Evolutionary conservation across 2,329 filamentous ascomycete genomes (phyloP), one percentile per base, ranked within the genome.

Genomic region (Macroventuria anomochaeta): DNA sequence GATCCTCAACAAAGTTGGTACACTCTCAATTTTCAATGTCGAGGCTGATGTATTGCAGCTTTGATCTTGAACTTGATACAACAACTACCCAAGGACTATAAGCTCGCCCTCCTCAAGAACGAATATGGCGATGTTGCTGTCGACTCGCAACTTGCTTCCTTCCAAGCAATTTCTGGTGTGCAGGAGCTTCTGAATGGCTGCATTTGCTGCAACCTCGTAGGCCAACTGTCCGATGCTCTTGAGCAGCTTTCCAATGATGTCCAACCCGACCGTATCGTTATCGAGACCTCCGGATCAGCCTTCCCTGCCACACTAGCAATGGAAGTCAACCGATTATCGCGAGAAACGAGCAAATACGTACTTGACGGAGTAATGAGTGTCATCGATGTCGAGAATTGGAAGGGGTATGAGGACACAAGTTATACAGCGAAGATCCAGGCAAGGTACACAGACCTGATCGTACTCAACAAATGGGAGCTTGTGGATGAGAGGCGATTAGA

Each of bases 201-300:
- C 78, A 97, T 99, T 76, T 99, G 95, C 84, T 99, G 95, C 80
- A 97, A 97, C 73, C 88, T 97, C 21, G 93, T 99, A 56, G 95
- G 95, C 13, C 91, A 96, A 75, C 85, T 99, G 7, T 85, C 86
- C 55, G 86, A 89, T 40, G 93, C 93, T 1, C 86, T 99, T 15
- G 78, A 83, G 36, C 87, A 95, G 69, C 86, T 99, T 33, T 83
- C 84, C 43, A 75, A 78, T 21, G 77, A 82, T 31, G 77, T 83
- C 38, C 52, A 61, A 0, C 93, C 92, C 0, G 90, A 97, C 71
- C 85, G 95, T 49, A 95, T 99, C 75, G 86, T 99, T 46, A 87
- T 99, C 72, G 95, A 99, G 81, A 99, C 95, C 2, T 90, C 86
- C 32, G 95, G 95, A 1, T 90, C 86, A 23, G 93, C 93, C 0